Base-by-base conservation (phyloP, 192 early-diverging fungal genomes). In the Phycomyces blakesleeanus region DNA sequence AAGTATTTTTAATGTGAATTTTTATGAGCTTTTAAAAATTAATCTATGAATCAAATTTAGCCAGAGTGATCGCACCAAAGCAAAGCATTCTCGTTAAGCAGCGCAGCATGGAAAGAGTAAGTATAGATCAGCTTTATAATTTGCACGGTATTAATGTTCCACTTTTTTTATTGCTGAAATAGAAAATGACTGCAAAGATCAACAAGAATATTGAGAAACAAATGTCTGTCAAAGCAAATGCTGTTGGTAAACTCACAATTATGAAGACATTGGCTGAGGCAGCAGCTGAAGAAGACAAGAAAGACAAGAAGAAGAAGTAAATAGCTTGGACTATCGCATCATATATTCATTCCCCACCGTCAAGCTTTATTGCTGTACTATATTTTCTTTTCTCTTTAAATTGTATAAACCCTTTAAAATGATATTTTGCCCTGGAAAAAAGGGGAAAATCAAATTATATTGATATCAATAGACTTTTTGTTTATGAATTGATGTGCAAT, bases 231-330 rank as follows among this genome's bases (percentile, higher is more conserved):
- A 78, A 84, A 50, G 89, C 89, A 0, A 87, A 82, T 41, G 78
- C 87, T 8, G 85, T 86, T 15, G 87, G 89, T 64, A 91, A 91
- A 72, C 71, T 91, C 58, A 89, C 85, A 8, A 91, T 91, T 55
- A 88, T 91, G 89, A 89, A 87, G 74, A 66, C 67, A 11, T 55
- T 83, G 26, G 89, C 84, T 15, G 84, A 86, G 29, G 76, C 79
- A 42, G 81, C 78, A 26, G 64, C 78, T 40, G 66, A 61, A 40
- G 73, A 69, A 29, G 77, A 81, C 34, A 79, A 78, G 29, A 68
- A 74, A 52, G 79, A 73, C 37, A 80, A 76, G 59, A 82, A 80
- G 51, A 82, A 79, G 72, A 78, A 74, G 49, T 47, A 59, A 42
- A 57, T 14, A 47, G 44, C 18, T n/a, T 14, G 18, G 11, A 1